Percentiles rank a stretch among this genome's conserved stretches.
Evolutionary conservation across 2,329 filamentous ascomycete species (phyloP).

Genomic region (Alternaria arbusti): DNA sequence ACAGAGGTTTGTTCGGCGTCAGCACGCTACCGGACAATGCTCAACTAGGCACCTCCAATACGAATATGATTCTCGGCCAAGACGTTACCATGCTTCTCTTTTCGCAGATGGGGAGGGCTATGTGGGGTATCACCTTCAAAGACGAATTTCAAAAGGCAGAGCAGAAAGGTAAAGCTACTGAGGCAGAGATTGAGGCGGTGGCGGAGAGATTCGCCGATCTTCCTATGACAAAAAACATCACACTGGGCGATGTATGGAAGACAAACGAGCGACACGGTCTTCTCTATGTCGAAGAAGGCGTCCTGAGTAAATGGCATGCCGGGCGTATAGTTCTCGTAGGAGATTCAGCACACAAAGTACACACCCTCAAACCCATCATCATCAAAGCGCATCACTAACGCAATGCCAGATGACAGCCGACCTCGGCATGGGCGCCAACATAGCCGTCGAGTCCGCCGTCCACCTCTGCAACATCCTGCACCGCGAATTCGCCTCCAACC

Average conservation of each 20-base stretch:
- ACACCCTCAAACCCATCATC: background rate
- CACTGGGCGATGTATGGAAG: conserved; percentile 45
- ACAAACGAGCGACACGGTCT: conserved; percentile 27
- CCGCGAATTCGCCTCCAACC: conserved; percentile 9
- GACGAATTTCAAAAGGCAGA: conserved; percentile 15
- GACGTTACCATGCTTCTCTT: conserved; percentile 36
- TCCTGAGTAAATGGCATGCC: conserved; percentile 51
- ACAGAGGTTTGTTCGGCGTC: conserved; percentile 20
- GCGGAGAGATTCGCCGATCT: conserved; percentile 33
- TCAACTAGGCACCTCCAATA: conserved; percentile 32
- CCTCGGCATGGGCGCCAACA: conserved; percentile 27
- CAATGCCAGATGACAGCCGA: conserved; percentile 26
- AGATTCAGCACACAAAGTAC: conserved; percentile 53
- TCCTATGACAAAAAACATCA: conserved; percentile 33
- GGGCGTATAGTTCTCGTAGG: conserved; percentile 50
- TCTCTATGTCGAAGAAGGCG: conserved; percentile 46
- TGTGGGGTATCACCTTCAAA: conserved; percentile 20
- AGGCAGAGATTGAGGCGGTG: conserved; percentile 38
- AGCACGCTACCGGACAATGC: conserved; percentile 18
- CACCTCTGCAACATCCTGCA: conserved; percentile 23
- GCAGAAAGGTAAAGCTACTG: background rate
- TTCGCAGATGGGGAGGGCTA: conserved; percentile 24
- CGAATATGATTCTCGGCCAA: conserved; percentile 22
- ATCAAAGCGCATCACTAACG: background rate
- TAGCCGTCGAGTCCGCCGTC: conserved; percentile 27